Evolutionary conservation across 208 protist species (phyloP).

Genomic region (Tritrichomonas foetus): DNA sequence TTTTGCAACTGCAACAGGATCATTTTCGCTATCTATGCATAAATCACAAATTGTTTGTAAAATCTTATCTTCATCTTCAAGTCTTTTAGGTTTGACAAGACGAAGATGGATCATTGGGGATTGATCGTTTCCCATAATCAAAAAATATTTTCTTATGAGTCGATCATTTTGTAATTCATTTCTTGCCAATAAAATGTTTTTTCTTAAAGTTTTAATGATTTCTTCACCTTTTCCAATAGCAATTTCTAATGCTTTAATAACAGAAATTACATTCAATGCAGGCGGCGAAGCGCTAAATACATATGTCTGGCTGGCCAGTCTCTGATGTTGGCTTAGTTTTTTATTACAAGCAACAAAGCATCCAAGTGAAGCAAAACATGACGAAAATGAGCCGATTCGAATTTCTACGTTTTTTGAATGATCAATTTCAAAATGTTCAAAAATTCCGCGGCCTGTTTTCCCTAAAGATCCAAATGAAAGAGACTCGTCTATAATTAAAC

Average conservation of each 20-base stretch:
- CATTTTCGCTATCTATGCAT: neutral
- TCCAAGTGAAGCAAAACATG: constrained; percentile 73
- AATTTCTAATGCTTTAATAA: constrained; percentile 65
- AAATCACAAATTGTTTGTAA: neutral
- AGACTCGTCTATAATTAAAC: constrained; percentile 87
- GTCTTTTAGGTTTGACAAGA: neutral
- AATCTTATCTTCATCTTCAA: neutral
- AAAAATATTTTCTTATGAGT: neutral
- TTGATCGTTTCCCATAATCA: neutral
- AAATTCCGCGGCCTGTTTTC: constrained; percentile 77
- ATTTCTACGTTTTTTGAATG: constrained; percentile 48
- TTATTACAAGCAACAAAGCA: constrained; percentile 79
- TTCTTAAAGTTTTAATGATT: neutral
- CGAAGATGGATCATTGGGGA: neutral
- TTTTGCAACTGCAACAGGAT: neutral
- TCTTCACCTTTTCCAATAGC: constrained; percentile 53
- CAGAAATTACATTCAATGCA: constrained; percentile 74
- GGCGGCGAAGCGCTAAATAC: constrained; percentile 90
- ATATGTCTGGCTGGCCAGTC: constrained; percentile 78
- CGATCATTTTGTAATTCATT: neutral
- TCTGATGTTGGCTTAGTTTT: constrained; percentile 80
- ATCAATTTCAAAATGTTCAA: constrained; percentile 28
- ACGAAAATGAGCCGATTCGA: constrained; percentile 61
- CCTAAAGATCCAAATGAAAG: constrained; percentile 84
- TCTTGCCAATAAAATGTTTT: neutral